Evolutionary conservation across 2,329 filamentous ascomycete species (phyloP).

Genomic region (Stagonosporopsis rhizophila): DNA sequence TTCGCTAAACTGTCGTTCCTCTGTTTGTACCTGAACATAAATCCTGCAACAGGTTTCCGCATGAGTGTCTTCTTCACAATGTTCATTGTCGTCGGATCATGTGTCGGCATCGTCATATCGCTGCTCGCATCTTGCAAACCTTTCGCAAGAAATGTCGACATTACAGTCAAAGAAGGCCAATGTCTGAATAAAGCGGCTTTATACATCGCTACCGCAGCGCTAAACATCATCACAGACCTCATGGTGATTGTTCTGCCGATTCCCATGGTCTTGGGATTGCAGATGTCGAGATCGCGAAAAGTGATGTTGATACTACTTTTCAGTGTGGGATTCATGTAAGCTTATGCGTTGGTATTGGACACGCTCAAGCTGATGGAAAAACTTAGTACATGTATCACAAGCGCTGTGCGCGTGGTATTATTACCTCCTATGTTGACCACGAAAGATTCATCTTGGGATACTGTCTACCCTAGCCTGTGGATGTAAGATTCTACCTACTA

Average conservation of each 20-base stretch:
- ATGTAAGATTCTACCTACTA: constrained; percentile 14
- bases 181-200: constrained; percentile 27
- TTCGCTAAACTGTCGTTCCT: constrained; percentile 27
- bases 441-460: constrained; percentile 20
- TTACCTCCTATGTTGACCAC: constrained; percentile 20
- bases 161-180: constrained; percentile 20
- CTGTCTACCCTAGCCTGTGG: constrained; percentile 22
- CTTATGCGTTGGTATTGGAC: neutral
- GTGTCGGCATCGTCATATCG: constrained; percentile 25
- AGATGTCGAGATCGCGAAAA: constrained; percentile 24
- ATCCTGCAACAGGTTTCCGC: constrained; percentile 10
- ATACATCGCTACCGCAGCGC: constrained; percentile 26
- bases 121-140: constrained; percentile 27
- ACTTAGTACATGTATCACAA: constrained; percentile 22
- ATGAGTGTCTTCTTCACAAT: constrained; percentile 21
- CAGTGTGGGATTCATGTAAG: constrained; percentile 20
- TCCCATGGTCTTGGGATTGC: constrained; percentile 22
- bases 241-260: constrained; percentile 22
- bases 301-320: constrained; percentile 24
- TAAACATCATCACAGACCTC: constrained; percentile 30
- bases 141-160: constrained; percentile 26
- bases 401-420: constrained; percentile 20
- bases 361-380: neutral
- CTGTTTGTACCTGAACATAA: constrained; percentile 21
- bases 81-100: constrained; percentile 27